Percentiles rank a stretch among this genome's conserved stretches.
phyloP scores from a whole-genome alignment of 108 stramenopile genomes.

The Nitzschia sp. region DNA sequence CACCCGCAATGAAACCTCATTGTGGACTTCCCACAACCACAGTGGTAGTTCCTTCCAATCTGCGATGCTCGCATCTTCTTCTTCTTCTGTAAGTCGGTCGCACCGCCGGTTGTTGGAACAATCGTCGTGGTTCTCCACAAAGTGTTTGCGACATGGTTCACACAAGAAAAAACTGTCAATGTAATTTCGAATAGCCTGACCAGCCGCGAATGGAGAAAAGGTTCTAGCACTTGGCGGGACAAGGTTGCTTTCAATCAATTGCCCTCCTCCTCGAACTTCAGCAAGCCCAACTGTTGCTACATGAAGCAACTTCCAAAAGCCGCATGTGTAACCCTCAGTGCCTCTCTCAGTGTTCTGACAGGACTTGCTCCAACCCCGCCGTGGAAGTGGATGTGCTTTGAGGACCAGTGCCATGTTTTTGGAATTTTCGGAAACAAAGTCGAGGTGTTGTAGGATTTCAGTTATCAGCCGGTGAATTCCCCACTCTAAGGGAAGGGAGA shows the following conservation, averaged over 20 bases:
- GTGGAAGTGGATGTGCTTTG: constrained; percentile 15
- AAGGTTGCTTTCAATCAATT: constrained; percentile 48
- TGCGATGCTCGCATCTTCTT: constrained; percentile 30
- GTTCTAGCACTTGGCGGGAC: constrained; percentile 9
- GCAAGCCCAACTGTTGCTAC: constrained; percentile 72
- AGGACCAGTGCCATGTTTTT: constrained; percentile 39
- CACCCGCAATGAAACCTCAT: constrained; percentile 71
- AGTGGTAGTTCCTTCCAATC: constrained; percentile 76
- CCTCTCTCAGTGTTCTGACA: constrained; percentile 21
- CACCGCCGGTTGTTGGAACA: constrained; percentile 73
- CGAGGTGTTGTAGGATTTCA: constrained; percentile 39
- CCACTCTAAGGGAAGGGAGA: constrained; percentile 69
- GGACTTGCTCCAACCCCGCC: constrained; percentile 37
- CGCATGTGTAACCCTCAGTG: constrained; percentile 61
- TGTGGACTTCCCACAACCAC: constrained; percentile 87
- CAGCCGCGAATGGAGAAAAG: constrained; percentile 48
- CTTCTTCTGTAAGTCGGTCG: constrained; percentile 52
- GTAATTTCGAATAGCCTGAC: constrained; percentile 52
- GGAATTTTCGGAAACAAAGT: constrained; percentile 32
- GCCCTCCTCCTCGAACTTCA: constrained; percentile 55
- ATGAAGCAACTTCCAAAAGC: constrained; percentile 84
- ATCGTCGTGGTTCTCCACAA: constrained; percentile 68
- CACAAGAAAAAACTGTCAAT: constrained; percentile 81
- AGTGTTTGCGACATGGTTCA: constrained; percentile 65
- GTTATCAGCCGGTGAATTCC: constrained; percentile 51